Evolutionary conservation across 805 yeast species (phyloP).

Genomic region (Candida patagonica): DNA sequence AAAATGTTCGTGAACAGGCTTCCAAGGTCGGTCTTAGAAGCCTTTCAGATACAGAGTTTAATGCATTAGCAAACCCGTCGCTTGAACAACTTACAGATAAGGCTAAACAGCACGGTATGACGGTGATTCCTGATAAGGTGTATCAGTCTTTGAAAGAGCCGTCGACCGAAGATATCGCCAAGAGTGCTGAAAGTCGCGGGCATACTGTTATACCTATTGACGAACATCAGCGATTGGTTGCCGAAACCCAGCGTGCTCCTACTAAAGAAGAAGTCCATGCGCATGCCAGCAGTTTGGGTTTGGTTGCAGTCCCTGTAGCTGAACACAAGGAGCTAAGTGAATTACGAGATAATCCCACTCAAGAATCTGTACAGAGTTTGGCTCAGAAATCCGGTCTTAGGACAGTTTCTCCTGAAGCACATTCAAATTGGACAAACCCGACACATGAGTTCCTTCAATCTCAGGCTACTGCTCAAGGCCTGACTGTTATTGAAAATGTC

Average conservation of each 20-base stretch:
- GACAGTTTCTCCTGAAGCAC: conserved; percentile 18
- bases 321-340: conserved; percentile 10
- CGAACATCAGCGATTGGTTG: conserved; percentile 8
- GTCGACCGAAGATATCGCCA: conserved; percentile 4
- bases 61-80: conserved; percentile 10
- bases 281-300: conserved; percentile 18
- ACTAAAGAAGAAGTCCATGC: conserved; percentile 14
- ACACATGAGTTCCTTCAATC: conserved; percentile 15
- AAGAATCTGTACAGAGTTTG: conserved; percentile 8
- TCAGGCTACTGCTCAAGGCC: conserved; percentile 21
- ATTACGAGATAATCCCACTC: conserved; percentile 10
- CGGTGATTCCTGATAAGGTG: conserved; percentile 18
- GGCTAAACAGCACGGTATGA: conserved; percentile 16
- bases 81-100: conserved; percentile 1
- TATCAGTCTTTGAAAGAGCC: conserved; percentile 3
- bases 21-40: conserved; percentile 8
- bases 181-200: conserved; percentile 9
- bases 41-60: conserved; percentile 9
- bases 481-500: conserved; percentile 26
- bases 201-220: conserved; percentile 8
- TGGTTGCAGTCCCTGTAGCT: conserved; percentile 19
- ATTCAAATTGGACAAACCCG: conserved; percentile 7
- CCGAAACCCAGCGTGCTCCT: conserved; percentile 6
- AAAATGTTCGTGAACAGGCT: conserved; percentile 7
- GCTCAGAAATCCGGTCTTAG: conserved; percentile 15